phyloP scores from a whole-genome alignment of 106 monocot genomes.

The Phalaenopsis aphrodite region DNA sequence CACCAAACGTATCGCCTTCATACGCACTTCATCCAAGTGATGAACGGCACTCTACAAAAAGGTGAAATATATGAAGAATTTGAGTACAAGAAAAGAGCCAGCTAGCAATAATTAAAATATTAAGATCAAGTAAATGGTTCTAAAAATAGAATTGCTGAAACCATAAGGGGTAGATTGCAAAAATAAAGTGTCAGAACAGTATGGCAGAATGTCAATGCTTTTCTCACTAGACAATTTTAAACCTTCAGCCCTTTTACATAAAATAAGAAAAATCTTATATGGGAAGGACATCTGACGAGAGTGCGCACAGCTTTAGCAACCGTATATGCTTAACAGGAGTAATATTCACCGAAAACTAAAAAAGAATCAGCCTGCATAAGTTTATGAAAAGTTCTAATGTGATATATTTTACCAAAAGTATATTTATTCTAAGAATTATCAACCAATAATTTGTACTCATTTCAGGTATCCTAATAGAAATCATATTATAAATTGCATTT shows the following conservation, averaged over 20 bases:
- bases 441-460: background rate
- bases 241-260: background rate
- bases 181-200: background rate
- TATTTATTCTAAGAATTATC: background rate
- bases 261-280: background rate
- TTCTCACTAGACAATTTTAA: background rate
- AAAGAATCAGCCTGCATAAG: background rate
- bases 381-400: background rate
- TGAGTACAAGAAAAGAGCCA: conserved; percentile 6
- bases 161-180: background rate
- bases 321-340: background rate
- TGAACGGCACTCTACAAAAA: conserved; percentile 72
- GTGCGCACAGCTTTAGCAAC: background rate
- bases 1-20: conserved; percentile 99
- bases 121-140: background rate
- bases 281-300: background rate
- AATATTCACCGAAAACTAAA: background rate
- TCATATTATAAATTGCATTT: background rate
- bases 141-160: background rate
- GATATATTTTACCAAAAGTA: background rate
- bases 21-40: conserved; percentile 82
- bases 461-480: background rate
- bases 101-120: background rate
- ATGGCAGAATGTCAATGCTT: background rate
- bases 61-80: background rate